Evolutionary conservation across 257 asterid genomes (phyloP).

Genomic region (Fraxinus excelsior): DNA sequence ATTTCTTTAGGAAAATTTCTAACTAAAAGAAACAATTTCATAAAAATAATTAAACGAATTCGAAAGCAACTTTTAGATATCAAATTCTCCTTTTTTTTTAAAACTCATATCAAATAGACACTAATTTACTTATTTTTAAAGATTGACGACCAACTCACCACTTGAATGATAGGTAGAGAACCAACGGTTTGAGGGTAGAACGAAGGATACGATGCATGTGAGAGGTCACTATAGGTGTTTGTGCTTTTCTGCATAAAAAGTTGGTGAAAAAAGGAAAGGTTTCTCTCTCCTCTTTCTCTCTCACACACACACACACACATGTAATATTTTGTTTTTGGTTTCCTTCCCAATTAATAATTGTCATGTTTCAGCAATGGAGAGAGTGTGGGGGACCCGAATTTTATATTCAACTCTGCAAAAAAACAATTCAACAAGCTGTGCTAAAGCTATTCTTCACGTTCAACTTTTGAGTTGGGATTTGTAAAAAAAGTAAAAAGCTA

Average conservation of each 20-base stretch:
- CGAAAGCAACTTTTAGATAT: too few species aligned
- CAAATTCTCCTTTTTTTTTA: too few species aligned
- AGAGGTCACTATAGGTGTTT: slow-evolving; percentile 23
- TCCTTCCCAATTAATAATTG: slow-evolving; percentile 30
- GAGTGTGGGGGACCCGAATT: slow-evolving; percentile 48
- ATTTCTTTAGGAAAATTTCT: too few species aligned
- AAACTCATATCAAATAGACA: too few species aligned
- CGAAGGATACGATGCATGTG: slow-evolving; percentile 26
- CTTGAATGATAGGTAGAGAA: background rate
- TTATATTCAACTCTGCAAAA: slow-evolving; percentile 51
- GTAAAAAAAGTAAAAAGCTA: slow-evolving; percentile 5
- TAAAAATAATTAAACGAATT: too few species aligned
- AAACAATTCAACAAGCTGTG: slow-evolving; percentile 65
- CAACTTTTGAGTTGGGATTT: slow-evolving; percentile 40
- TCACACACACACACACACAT: background rate
- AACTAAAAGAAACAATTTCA: too few species aligned
- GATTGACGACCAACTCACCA: too few species aligned
- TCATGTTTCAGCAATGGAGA: slow-evolving; percentile 43
- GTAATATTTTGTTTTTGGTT: slow-evolving; percentile 24
- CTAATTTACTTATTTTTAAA: too few species aligned
- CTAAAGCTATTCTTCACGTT: slow-evolving; percentile 69
- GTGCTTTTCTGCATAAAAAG: slow-evolving; percentile 30
- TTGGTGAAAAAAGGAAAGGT: slow-evolving; percentile 12
- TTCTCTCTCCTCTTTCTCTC: slow-evolving; percentile 2
- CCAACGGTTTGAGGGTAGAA: background rate